Conservation (phyloP, 73 alveolate genomes). For the Tetrahymena malaccensis region DNA sequence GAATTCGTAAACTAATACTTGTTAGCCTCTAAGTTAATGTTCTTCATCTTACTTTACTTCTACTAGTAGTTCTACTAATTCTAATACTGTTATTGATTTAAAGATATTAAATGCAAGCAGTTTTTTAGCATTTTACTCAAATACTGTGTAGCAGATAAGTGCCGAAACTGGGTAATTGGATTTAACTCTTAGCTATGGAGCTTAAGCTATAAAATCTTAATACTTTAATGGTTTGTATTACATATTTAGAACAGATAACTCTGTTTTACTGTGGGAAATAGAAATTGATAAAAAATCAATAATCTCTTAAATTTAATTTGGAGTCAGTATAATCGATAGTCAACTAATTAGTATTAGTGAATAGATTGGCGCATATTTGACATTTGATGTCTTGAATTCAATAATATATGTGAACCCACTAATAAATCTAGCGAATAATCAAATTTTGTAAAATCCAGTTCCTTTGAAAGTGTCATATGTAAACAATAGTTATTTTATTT, state of each 20-base stretch:
- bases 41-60: not conserved
- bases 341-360: no score
- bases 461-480: not conserved
- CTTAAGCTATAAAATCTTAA: not conserved
- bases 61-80: not conserved
- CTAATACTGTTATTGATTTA: not conserved
- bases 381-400: not conserved
- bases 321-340: not conserved
- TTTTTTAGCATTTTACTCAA: not conserved
- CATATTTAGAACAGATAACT: not conserved
- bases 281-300: not conserved
- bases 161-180: not conserved
- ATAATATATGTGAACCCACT: not conserved
- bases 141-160: not conserved
- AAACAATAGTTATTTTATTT: not conserved
- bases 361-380: not conserved
- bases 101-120: no score
- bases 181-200: not conserved
- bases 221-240: not conserved
- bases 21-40: not conserved
- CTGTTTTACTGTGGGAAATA: not conserved
- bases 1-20: not conserved
- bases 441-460: no score
- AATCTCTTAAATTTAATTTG: not conserved
- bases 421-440: not conserved